A percentile compares a stretch with the other conserved stretches of the same genome.
Conservation (phyloP, 2,329 filamentous ascomycete species). For the Pleoardoris graminearum region DNA sequence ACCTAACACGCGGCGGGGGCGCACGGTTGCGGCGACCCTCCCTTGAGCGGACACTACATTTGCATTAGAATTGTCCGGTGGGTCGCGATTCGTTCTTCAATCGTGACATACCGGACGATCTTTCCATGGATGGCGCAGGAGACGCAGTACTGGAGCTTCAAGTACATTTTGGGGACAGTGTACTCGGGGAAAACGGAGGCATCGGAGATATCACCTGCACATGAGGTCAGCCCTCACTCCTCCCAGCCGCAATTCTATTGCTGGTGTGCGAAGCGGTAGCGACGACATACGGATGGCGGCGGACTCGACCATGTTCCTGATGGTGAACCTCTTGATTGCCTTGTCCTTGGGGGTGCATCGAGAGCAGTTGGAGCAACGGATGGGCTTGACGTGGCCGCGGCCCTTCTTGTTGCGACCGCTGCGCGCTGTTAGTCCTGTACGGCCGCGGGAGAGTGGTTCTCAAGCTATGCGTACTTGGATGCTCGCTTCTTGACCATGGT, state of each 20-base stretch:
- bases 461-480: conserved; percentile 63
- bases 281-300: conserved; percentile 92
- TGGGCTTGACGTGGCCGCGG: conserved; percentile 99
- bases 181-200: conserved; percentile 99
- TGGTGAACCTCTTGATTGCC: conserved; percentile 99
- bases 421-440: conserved; percentile 44
- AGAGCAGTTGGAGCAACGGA: conserved; percentile 88
- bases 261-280: conserved; percentile 54
- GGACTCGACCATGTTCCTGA: conserved; percentile 99
- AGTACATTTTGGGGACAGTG: conserved; percentile 99
- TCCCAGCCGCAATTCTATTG: conserved; percentile 15
- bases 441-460: conserved; percentile 15
- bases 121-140: conserved; percentile 99
- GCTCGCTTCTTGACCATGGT: conserved; percentile 78
- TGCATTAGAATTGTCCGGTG: conserved; percentile 19
- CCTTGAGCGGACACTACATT: conserved; percentile 85
- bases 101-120: conserved; percentile 93
- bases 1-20: conserved; percentile 93
- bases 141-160: conserved; percentile 99
- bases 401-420: conserved; percentile 99
- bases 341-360: conserved; percentile 95
- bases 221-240: conserved; percentile 25
- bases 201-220: conserved; percentile 97
- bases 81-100: neutral
- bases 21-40: conserved; percentile 98